Evolutionary conservation across 345 rosid species (phyloP), one percentile per base, ranked within the genome.

Genomic region (Corchorus capsularis): DNA sequence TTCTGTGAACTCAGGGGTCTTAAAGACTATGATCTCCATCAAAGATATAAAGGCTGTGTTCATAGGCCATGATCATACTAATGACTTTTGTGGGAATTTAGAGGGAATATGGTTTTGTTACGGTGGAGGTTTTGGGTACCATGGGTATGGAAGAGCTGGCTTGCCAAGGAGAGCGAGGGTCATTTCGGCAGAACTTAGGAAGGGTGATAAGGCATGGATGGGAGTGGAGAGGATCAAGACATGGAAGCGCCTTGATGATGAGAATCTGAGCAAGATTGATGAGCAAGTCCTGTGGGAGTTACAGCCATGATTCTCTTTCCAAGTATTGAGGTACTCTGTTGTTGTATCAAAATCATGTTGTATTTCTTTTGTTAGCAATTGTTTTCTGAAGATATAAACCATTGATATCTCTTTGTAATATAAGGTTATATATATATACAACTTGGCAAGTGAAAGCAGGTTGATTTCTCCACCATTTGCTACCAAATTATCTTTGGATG

Each of bases 51-150:
- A 90, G 86, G 98, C 97, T 49, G 92, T 84, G 47, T 93, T 94
- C 63, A 73, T 93, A 52, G 98, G 97, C 19, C 97, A 94, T 75
- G 98, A 94, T 79, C 98, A 94, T 85, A 80, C 49, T 13, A 93
- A 94, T 60, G 97, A 94, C 80, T 93, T 93, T 61, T 94, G 98
- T 63, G 98, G 98, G 72, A 85, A 86, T 66, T 73, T 93, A 63
- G 79, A 86, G 34, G 94, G 95, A 39, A 74, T 94, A 75, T 91
- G 97, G 97, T 89, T 93, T 79, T 94, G 98, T 82, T 91, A 94
- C 12, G 97, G 98, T 32, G 97, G 98, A 81, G 98, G 98, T 49
- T 88, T 89, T 74, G 98, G 97, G 77, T 94, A 94, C 82, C 98
- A 93, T 35, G 98, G 87, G 13, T 94, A 93, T 69, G 98, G 97